Conservation (phyloP, 306 rosid species). For the Pachyrhizus erosus region DNA sequence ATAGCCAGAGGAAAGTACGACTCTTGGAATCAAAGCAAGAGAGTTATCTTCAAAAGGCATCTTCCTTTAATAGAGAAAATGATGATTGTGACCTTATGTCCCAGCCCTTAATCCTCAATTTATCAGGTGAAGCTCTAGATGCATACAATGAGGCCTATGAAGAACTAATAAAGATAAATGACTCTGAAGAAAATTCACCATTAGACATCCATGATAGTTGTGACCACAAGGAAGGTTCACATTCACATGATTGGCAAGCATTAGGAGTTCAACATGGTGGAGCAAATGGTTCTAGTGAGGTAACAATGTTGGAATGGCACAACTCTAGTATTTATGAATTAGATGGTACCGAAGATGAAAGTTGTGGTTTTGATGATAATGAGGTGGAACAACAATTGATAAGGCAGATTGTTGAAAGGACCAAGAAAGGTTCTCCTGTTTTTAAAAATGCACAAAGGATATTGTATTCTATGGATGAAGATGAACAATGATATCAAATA, state of each 20-base stretch:
- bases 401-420: constrained; percentile 84
- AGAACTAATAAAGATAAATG: constrained; percentile 62
- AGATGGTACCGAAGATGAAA: constrained; percentile 55
- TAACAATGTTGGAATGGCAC: constrained; percentile 44
- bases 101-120: constrained; percentile 70
- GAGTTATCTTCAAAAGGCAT: constrained; percentile 36
- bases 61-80: constrained; percentile 44
- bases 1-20: constrained; percentile 61
- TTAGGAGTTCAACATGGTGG: constrained; percentile 40
- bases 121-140: constrained; percentile 84
- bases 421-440: constrained; percentile 85
- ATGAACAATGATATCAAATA: constrained; percentile 42
- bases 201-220: constrained; percentile 37
- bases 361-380: constrained; percentile 56
- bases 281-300: constrained; percentile 35
- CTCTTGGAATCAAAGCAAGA: constrained; percentile 51
- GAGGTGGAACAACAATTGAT: constrained; percentile 83
- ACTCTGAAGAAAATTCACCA: constrained; percentile 68
- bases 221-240: constrained; percentile 36
- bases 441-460: constrained; percentile 74
- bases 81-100: constrained; percentile 45
- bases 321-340: constrained; percentile 44
- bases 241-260: constrained; percentile 22
- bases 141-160: constrained; percentile 84
- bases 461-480: constrained; percentile 66